These are phyloP conservation scores for Gardenia jasminoides DNA, from an alignment of 257 asterid species.

Conservation along the genomic window DNA sequence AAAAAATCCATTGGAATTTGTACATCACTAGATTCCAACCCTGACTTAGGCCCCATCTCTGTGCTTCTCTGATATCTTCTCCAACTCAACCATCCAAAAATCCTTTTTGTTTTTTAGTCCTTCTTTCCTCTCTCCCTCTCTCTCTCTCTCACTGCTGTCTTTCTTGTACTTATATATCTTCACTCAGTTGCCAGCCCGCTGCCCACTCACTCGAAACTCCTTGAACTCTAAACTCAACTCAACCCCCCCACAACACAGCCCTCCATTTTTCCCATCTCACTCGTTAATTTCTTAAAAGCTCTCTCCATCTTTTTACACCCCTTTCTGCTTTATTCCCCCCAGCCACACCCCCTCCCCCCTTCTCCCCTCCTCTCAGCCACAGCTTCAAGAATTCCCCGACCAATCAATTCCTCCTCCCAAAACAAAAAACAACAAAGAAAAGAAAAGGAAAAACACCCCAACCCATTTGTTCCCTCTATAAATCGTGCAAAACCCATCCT, in stretches of 20 bases:
- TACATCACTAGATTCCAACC: conserved; percentile 22
- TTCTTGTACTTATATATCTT: conserved; percentile 5
- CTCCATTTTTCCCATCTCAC: not conserved
- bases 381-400: conserved; percentile 5
- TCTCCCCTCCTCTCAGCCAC: not conserved
- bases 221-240: not conserved
- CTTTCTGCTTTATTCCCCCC: not conserved
- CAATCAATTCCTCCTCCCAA: not conserved
- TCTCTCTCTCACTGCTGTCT: conserved; percentile 5
- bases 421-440: too few relatives aligned
- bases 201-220: not conserved
- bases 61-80: conserved; percentile 13
- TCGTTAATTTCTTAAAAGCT: not conserved
- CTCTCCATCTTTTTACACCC: not conserved
- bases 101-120: conserved; percentile 29
- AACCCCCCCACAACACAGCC: not conserved
- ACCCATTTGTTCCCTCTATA: conserved; percentile 11
- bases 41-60: conserved; percentile 22
- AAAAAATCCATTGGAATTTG: not conserved
- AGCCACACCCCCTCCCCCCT: not conserved
- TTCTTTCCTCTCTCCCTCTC: not conserved
- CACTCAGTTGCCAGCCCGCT: not conserved
- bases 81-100: conserved; percentile 30
- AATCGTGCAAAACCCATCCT: conserved; percentile 9
- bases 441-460: not conserved